Evolutionary conservation across 805 yeast species (phyloP), one percentile per base, ranked within the genome.

Genomic region (Suhomyces sp.): DNA sequence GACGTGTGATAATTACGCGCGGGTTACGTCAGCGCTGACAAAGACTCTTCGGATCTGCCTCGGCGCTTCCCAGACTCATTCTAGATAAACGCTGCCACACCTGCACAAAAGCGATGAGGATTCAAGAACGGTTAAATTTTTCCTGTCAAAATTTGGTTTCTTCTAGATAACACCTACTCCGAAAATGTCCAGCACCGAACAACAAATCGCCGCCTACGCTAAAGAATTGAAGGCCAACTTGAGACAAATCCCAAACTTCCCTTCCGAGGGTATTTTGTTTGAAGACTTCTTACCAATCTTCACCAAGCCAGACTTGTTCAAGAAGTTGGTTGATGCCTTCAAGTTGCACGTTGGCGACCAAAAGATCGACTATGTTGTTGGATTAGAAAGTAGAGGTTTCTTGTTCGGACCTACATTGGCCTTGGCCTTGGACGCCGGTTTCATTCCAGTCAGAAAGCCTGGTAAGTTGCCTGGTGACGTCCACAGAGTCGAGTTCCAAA

Each of bases 201-300:
- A 48, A 13, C 67, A 66, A 54, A 67, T 74, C 52, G 58, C 59
- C 47, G 66, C 60, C 48, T 60, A 74, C 47, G 74, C 79, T 56
- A 58, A 54, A 33, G 79, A 75, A 55, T 67, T 76, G 57, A 72
- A 65, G 53, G 66, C 66, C 15, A 61, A 65, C 54, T 67, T 76
- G 52, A 74, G 63, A 57, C 96, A 90, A 70, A 93, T 88, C 79
- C 96, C 93, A 59, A 90, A 94, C 76, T 94, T 94, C 78, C 99
- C 99, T 41, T 69, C 83, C 54, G 88, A 89, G 74, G 99, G 99
- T 10, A 83, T 94, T 58, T 76, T 94, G 36, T 94, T 94, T 64
- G 98, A 94, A 76, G 99, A 94, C 72, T 93, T 94, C 69, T 79
- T 94, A 66, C 99, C 99, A 47, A 87, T 94, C 59, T 94, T 94